These are phyloP conservation scores for Herpetomonas muscarum DNA, from an alignment of 208 protist genomes.

Conservation along the genomic window DNA sequence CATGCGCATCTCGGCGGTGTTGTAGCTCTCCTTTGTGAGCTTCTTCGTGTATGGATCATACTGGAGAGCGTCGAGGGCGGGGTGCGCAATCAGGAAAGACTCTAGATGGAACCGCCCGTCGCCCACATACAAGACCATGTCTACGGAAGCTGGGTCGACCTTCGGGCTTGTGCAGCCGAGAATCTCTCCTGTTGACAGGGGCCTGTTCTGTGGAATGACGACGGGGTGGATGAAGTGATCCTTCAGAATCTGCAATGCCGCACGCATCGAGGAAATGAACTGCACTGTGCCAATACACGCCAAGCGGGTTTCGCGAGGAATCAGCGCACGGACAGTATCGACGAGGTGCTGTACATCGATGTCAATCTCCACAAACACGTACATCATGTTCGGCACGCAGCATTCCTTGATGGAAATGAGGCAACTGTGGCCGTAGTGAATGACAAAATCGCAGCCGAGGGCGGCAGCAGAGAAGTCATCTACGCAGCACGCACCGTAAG, in stretches of 20 bases:
- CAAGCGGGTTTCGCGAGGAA: slow-evolving; percentile 67
- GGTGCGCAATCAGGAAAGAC: slow-evolving; percentile 98
- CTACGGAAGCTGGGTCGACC: slow-evolving; percentile 58
- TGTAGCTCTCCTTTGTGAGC: slow-evolving; percentile 93
- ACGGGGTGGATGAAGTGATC: slow-evolving; percentile 78
- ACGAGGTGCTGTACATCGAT: slow-evolving; percentile 98
- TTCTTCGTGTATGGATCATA: slow-evolving; percentile 97
- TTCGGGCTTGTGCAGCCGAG: slow-evolving; percentile 98
- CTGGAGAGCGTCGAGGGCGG: slow-evolving; percentile 82
- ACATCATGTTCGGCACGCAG: slow-evolving; percentile 94
- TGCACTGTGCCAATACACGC: slow-evolving; percentile 97
- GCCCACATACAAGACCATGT: slow-evolving; percentile 94
- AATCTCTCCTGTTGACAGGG: slow-evolving; percentile 97
- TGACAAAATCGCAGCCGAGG: slow-evolving; percentile 96
- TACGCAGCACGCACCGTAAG: slow-evolving; percentile 99
- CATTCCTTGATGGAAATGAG: slow-evolving; percentile 93
- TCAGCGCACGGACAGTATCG: slow-evolving; percentile 92
- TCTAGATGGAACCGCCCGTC: slow-evolving; percentile 99
- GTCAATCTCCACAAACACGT: slow-evolving; percentile 99
- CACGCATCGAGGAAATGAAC: slow-evolving; percentile 95
- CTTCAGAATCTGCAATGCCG: slow-evolving; percentile 66
- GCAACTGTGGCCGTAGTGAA: slow-evolving; percentile 99
- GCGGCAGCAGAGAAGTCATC: slow-evolving; percentile 97
- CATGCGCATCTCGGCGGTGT: slow-evolving; percentile 88
- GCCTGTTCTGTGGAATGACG: slow-evolving; percentile 94